phyloP scores from a whole-genome alignment of 805 yeast genomes.

The Ogataea paradorogensis region DNA sequence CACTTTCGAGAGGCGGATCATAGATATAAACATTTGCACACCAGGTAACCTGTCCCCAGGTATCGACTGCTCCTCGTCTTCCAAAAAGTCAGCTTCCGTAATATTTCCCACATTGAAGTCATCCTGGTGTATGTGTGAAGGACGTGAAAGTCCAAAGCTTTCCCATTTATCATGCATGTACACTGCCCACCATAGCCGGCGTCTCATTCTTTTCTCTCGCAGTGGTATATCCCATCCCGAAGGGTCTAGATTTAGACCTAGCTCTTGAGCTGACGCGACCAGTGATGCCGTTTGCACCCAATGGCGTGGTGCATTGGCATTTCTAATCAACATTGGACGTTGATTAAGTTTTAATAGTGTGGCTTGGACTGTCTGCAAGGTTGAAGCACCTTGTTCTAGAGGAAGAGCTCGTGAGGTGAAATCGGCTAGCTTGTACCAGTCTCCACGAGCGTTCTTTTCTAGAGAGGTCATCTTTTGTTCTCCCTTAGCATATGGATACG shows the following conservation, averaged over 20 bases:
- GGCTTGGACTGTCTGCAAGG: slow-evolving; percentile 31
- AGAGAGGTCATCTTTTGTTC: slow-evolving; percentile 12
- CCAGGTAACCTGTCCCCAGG: too few species aligned
- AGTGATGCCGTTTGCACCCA: slow-evolving; percentile 24
- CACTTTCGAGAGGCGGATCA: too few species aligned
- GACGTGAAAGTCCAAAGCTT: too few species aligned
- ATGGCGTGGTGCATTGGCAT: slow-evolving; percentile 37
- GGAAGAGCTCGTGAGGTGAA: slow-evolving; percentile 2
- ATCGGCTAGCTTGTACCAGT: slow-evolving; percentile 27
- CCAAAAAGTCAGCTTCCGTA: too few species aligned
- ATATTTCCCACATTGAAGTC: too few species aligned
- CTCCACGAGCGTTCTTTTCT: slow-evolving; percentile 14
- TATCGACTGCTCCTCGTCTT: too few species aligned
- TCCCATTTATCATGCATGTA: slow-evolving; percentile 48
- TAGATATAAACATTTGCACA: too few species aligned
- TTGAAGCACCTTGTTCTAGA: slow-evolving; percentile 12
- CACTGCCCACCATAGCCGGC: slow-evolving; percentile 49
- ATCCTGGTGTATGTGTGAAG: too few species aligned
- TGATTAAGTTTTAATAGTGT: slow-evolving; percentile 29
- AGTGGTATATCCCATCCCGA: slow-evolving; percentile 44
- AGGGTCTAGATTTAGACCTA: slow-evolving; percentile 47
- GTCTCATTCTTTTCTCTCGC: slow-evolving; percentile 45
- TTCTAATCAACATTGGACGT: slow-evolving; percentile 31
- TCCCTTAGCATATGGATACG: slow-evolving; percentile 73
- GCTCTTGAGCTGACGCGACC: slow-evolving; percentile 41